Percentiles rank a stretch among this genome's conserved stretches.
These are phyloP conservation scores for Leishmania guyanensis DNA, from an alignment of 208 protist genomes.

Conservation along the genomic window DNA sequence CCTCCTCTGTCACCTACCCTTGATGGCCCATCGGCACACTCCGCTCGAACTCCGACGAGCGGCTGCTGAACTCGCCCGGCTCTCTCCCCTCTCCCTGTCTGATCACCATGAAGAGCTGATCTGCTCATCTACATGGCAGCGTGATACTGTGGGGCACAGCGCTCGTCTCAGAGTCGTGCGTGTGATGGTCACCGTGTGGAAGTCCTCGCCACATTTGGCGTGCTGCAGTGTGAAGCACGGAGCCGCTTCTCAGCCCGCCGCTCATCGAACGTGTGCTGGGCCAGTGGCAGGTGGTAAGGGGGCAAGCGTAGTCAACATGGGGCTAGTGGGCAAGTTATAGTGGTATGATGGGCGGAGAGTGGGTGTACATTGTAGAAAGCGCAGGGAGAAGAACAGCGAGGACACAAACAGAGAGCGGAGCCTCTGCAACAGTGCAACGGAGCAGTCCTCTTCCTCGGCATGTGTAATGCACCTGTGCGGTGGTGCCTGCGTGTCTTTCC, in stretches of 20 bases:
- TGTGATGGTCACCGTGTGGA: neutral
- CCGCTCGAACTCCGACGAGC: neutral
- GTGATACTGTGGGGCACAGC: neutral
- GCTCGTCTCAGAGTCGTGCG: neutral
- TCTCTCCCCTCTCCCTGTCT: neutral
- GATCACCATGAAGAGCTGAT: neutral
- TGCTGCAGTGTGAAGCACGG: neutral
- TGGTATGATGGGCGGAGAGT: neutral
- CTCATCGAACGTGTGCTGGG: neutral
- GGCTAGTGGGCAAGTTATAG: conserved; percentile 2
- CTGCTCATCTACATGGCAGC: neutral
- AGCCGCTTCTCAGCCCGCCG: neutral
- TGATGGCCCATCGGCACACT: neutral
- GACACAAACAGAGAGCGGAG: neutral
- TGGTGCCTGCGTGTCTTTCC: too few species aligned
- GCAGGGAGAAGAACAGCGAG: neutral
- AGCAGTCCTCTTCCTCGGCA: too few species aligned
- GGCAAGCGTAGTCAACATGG: neutral
- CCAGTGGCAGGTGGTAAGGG: neutral
- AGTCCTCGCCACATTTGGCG: neutral
- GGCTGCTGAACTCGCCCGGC: neutral
- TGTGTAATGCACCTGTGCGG: too few species aligned
- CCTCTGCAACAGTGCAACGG: too few species aligned
- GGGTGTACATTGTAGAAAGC: neutral
- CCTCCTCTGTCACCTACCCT: neutral